Base-by-base conservation (phyloP, 1,284 basidiomycete genomes). In the Sutorius eximius region DNA sequence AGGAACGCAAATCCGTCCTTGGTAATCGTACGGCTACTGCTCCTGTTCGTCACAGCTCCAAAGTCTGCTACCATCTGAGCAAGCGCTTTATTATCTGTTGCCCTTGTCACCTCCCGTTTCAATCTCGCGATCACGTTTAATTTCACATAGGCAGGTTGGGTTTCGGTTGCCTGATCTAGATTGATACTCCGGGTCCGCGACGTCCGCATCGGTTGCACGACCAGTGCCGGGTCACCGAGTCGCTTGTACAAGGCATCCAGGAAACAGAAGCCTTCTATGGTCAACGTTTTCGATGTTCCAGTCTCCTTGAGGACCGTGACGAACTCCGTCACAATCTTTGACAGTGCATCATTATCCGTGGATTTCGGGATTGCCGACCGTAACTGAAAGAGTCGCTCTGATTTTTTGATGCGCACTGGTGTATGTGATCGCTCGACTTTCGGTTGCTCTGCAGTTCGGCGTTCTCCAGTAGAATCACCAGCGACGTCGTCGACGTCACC, bases 1-100 rank as follows among this genome's bases (percentile, higher is more conserved):
- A 90, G 71, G 68, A 90, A 90, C 6, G 77, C 79, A 63, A 89
- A 79, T 40, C 87, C 87, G 60, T 89, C 86, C 80, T 89, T 89
- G 27, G 86, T 89, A 47, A 89, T 74, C 48, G 82, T 87, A 59
- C 85, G 76, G 36, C 85, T 82, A 51, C 75, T 82, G 61, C 80
- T 83, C 65, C 78, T 77, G 65, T 87, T 82, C 32, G 83, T 88
- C 50, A 86, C 79, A 51, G 77, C 73, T 30, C 81, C 82, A 70
- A 89, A 89, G 49, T 88, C 86, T 13, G 78, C 75, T 10, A 89
- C 79, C 77, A 89, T 79, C 60, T 63, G 67, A 44, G 82, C 87
- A 40, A 89, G 75, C 45, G 74, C 73, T 65, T 74, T 75, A 61
- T 85, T 88, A 56, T 70, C 76, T 47, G 61, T 66, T 48, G 83